Evolutionary conservation across 1,139 yeast genomes (phyloP).

Genomic region (Debaryomycetaceae sp.): DNA sequence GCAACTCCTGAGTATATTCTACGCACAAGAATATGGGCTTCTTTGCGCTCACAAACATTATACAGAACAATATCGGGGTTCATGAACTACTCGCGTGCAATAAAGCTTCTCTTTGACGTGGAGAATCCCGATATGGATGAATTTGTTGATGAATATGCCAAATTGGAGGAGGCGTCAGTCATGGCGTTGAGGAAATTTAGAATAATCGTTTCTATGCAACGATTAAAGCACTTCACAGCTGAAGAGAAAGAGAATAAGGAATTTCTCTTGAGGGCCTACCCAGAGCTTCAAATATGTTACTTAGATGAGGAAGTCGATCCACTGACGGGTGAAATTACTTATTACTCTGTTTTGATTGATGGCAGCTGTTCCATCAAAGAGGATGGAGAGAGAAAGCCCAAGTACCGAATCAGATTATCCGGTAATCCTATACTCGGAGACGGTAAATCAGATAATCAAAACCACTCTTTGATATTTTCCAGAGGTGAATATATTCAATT

Average conservation of each 20-base stretch:
- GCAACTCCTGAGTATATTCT: conserved; percentile 58
- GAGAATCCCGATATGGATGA: conserved; percentile 54
- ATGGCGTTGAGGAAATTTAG: conserved; percentile 52
- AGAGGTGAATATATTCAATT: conserved; percentile 88
- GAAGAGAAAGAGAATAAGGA: conserved; percentile 57
- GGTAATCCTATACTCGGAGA: conserved; percentile 90
- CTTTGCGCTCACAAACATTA: conserved; percentile 72
- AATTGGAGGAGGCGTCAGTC: conserved; percentile 45
- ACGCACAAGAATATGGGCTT: conserved; percentile 80
- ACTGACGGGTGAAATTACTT: conserved; percentile 27
- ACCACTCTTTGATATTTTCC: conserved; percentile 69
- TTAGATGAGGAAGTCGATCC: conserved; percentile 47
- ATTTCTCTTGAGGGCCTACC: conserved; percentile 56
- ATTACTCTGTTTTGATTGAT: conserved; percentile 64
- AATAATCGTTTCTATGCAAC: conserved; percentile 70
- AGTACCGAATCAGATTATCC: conserved; percentile 58
- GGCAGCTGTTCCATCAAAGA: conserved; percentile 21
- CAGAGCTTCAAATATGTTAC: conserved; percentile 57
- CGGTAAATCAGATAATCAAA: conserved; percentile 87
- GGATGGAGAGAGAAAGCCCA: conserved; percentile 42
- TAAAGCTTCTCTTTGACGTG: conserved; percentile 59
- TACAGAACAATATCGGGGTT: conserved; percentile 79
- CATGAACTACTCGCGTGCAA: conserved; percentile 65
- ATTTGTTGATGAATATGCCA: conserved; percentile 27
- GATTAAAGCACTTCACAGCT: conserved; percentile 46